phyloP scores from a whole-genome alignment of 169 alveolate species.

The Eimeria acervulina region DNA sequence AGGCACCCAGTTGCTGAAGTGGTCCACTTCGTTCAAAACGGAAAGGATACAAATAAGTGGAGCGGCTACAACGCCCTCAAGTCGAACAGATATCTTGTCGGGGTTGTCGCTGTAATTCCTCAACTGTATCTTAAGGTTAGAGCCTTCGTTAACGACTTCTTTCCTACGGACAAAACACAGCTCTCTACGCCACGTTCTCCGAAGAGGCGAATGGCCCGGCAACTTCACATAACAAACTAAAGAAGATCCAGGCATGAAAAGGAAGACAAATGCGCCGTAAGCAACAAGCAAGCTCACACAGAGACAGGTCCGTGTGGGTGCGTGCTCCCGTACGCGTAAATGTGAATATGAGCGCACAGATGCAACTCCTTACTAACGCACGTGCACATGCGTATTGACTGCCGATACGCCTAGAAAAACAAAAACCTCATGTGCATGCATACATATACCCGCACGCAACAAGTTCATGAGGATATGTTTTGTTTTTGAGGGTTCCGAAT shows the following conservation, averaged over 20 bases:
- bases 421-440: not conserved
- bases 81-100: conserved; percentile 68
- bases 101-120: conserved; percentile 74
- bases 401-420: not conserved
- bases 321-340: not conserved
- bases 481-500: not conserved
- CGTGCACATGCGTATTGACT: too few relatives aligned
- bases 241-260: not conserved
- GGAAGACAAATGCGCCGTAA: not conserved
- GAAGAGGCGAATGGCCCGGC: not conserved
- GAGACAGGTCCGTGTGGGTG: conserved; percentile 80
- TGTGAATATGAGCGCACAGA: not conserved
- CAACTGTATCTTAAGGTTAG: conserved; percentile 27
- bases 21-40: conserved; percentile 82
- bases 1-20: conserved; percentile 79
- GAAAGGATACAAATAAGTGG: conserved; percentile 75
- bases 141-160: conserved; percentile 46
- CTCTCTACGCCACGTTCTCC: not conserved
- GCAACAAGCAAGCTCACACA: not conserved
- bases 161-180: conserved; percentile 7
- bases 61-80: conserved; percentile 77
- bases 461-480: not conserved
- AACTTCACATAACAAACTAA: not conserved
- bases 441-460: not conserved
- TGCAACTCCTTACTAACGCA: not conserved